Conservation (phyloP, 2,329 filamentous ascomycete species). For the Alternaria tenuissima region DNA sequence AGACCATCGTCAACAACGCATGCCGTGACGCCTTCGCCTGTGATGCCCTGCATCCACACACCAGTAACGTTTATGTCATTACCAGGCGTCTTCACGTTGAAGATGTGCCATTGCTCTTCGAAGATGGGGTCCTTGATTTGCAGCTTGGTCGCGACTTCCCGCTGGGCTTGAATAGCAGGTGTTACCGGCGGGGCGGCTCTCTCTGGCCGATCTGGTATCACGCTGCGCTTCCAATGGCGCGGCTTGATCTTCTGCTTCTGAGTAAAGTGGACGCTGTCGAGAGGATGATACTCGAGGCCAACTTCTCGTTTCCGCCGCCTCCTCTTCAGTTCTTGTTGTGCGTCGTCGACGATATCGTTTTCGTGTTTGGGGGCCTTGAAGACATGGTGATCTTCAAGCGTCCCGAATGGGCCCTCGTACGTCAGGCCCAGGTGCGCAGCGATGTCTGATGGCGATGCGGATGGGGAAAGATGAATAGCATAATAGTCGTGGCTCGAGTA, state of each 20-base stretch:
- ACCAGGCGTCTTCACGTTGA: conserved; percentile 80
- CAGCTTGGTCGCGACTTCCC: conserved; percentile 62
- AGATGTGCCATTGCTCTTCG: conserved; percentile 92
- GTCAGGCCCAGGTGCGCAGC: conserved; percentile 76
- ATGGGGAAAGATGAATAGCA: conserved; percentile 79
- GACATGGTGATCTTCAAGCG: conserved; percentile 82
- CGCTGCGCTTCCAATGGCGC: conserved; percentile 66
- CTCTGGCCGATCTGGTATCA: conserved; percentile 39
- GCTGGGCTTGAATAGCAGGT: conserved; percentile 58
- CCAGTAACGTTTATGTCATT: conserved; percentile 97
- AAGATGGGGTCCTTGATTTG: conserved; percentile 90
- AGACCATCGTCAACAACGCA: conserved; percentile 96
- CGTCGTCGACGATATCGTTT: conserved; percentile 63
- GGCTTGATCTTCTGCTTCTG: conserved; percentile 77
- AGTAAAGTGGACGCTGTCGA: conserved; percentile 79
- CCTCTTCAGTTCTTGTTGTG: conserved; percentile 62
- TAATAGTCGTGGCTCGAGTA: conserved; percentile 91
- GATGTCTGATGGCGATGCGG: conserved; percentile 71
- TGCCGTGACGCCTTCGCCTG: conserved; percentile 85
- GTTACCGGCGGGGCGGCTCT: conserved; percentile 40
- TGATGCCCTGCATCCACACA: conserved; percentile 89
- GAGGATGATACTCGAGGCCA: conserved; percentile 59
- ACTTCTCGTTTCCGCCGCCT: conserved; percentile 69
- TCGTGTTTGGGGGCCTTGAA: conserved; percentile 73
- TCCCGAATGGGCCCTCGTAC: conserved; percentile 82